phyloP scores from a whole-genome alignment of 352 stramenopile species.

The Pythium angustatum region DNA sequence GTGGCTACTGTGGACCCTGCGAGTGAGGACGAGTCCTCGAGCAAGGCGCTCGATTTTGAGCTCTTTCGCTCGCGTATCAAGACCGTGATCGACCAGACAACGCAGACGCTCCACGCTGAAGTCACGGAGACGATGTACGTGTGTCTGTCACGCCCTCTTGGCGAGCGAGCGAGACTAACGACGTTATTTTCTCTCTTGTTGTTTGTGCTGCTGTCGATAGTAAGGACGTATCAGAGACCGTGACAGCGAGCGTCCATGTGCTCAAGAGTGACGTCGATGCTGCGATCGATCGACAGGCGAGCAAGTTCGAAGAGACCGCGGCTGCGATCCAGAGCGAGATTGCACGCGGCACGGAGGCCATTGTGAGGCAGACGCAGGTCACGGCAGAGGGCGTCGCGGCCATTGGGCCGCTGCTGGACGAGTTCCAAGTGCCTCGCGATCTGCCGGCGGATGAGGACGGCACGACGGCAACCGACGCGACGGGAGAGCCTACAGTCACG shows the following conservation, averaged over 20 bases:
- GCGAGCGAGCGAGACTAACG: not conserved
- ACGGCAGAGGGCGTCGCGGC: not conserved
- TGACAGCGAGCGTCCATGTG: constrained; percentile 52
- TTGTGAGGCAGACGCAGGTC: constrained; percentile 17
- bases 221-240: constrained; percentile 46
- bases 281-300: constrained; percentile 31
- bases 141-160: too few relatives aligned
- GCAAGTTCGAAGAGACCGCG: constrained; percentile 50
- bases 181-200: constrained; percentile 1
- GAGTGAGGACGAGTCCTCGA: not conserved
- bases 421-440: not conserved
- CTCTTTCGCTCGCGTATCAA: constrained; percentile 54
- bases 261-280: constrained; percentile 58
- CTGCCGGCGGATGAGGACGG: not conserved
- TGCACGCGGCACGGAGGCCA: constrained; percentile 21
- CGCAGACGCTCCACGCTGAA: constrained; percentile 41
- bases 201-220: not conserved
- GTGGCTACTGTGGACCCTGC: too few relatives aligned
- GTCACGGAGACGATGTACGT: constrained; percentile 65
- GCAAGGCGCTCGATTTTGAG: constrained; percentile 18
- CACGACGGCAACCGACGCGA: not conserved
- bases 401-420: constrained; percentile 1
- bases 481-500: not conserved
- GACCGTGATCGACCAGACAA: constrained; percentile 47
- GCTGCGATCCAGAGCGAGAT: constrained; percentile 43